A percentile compares a stretch with the other conserved stretches of the same genome.
These are phyloP conservation scores for Penicillium decumbens DNA, from an alignment of 2,329 filamentous ascomycete genomes.

Conservation along the genomic window DNA sequence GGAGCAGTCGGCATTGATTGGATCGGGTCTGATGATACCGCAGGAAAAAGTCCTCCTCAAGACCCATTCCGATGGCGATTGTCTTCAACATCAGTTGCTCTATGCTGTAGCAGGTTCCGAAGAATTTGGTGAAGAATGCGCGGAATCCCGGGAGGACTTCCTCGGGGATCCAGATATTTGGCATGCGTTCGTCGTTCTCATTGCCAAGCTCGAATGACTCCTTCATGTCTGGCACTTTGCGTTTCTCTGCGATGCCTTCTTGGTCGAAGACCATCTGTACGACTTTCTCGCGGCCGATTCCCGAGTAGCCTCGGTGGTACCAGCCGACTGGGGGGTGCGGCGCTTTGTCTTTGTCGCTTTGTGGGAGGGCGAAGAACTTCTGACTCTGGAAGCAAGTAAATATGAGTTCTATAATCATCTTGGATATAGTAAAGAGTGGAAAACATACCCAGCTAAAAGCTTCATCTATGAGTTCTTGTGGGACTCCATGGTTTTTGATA, in stretches of 20 bases:
- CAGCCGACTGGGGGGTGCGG: slow-evolving; percentile 3
- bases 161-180: slow-evolving; percentile 48
- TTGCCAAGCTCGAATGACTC: slow-evolving; percentile 46
- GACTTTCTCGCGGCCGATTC: slow-evolving; percentile 5
- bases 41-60: not conserved
- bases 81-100: slow-evolving; percentile 21
- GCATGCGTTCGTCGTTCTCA: slow-evolving; percentile 39
- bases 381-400: not conserved
- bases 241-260: slow-evolving; percentile 1
- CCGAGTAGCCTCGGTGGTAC: slow-evolving; percentile 6
- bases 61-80: not conserved
- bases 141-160: slow-evolving; percentile 42
- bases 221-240: slow-evolving; percentile 2
- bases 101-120: slow-evolving; percentile 38
- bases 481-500: slow-evolving; percentile 4
- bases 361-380: slow-evolving; percentile 2
- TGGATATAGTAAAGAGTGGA: not conserved
- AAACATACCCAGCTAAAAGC: slow-evolving; percentile 3
- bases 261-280: slow-evolving; percentile 4
- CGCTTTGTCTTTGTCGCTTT: slow-evolving; percentile 4
- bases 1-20: slow-evolving; percentile 13
- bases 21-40: slow-evolving; percentile 5
- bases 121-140: slow-evolving; percentile 30
- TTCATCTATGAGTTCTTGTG: slow-evolving; percentile 4
- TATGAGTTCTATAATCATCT: not conserved